Evolutionary conservation across 2,329 filamentous ascomycete genomes (phyloP), one percentile per base, ranked within the genome.

Genomic region (Penicillium brevicompactum): DNA sequence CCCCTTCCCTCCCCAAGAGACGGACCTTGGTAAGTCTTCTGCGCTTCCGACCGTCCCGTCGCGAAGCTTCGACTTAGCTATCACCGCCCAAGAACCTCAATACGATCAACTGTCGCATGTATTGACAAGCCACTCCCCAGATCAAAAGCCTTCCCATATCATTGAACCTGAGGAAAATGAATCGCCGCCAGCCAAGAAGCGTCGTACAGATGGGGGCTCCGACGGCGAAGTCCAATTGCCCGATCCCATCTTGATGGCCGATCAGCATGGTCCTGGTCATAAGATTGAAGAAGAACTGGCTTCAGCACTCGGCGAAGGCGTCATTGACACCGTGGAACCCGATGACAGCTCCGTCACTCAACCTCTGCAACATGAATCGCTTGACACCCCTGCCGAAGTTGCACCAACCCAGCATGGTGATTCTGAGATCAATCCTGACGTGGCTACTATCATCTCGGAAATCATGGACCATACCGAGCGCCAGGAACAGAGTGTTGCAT

Each of bases 391-490:
- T 24, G 53, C 55, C 13, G 62, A 62, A 44, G 57, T 53, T 40
- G 51, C 56, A 21, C 51, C 56, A 21, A 55, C 61, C 16, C 64
- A 66, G 22, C 63, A 67, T 30, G 51, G 58, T 10, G 62, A 56
- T 31, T 48, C 67, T n/a, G 68, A 69, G 27, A 62, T 70, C 31
- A 69, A 67, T 37, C 51, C 68, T 5, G 70, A 76, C 47, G 69
- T 76, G 34, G 67, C 70, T 9, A 69, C 72, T 18, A 71, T 77
- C n/a, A 74, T 76, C 22, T 71, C 71, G 4, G 72, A 71, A 52
- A 77, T 78, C 31, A 76, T 78, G 64, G 71, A 76, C 56, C 75
- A 77, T 56, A 70, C 75, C 0, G 76, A 77, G 56, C 67, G 70
- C 6, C 67, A 76, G 22, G 76, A 78, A 55, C 69, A 74, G 49